Evolutionary conservation across 1,284 basidiomycete genomes (phyloP).

Genomic region (Ganoderma sinense): DNA sequence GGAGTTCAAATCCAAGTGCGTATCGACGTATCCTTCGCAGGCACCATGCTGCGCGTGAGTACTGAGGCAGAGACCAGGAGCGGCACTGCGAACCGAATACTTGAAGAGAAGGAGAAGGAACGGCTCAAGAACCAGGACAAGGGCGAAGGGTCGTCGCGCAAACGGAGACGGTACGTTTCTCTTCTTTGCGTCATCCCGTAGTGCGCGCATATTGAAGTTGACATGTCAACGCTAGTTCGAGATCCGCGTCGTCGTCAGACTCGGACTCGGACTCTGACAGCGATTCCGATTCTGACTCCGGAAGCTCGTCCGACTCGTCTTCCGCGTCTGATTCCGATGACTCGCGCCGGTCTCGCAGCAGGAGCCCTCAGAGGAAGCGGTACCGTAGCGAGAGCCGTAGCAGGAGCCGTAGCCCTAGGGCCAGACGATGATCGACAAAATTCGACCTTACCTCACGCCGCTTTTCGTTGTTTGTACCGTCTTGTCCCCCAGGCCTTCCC

Average conservation of each 20-base stretch:
- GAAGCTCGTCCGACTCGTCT: constrained; percentile 40
- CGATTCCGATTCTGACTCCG: constrained; percentile 49
- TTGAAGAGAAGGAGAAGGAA: constrained; percentile 78
- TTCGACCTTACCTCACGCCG: neutral
- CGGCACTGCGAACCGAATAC: constrained; percentile 76
- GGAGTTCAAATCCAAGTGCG: constrained; percentile 81
- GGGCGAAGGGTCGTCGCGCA: constrained; percentile 54
- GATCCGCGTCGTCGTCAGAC: constrained; percentile 32
- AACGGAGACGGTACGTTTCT: constrained; percentile 55
- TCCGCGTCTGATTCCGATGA: constrained; percentile 49
- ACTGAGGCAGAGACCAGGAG: constrained; percentile 45
- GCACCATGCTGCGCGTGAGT: neutral
- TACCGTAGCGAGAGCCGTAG: constrained; percentile 33
- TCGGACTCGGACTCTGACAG: constrained; percentile 41
- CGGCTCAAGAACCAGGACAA: constrained; percentile 54
- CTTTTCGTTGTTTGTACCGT: neutral
- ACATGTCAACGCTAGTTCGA: constrained; percentile 31
- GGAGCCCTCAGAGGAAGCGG: constrained; percentile 44
- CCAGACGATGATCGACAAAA: constrained; percentile 16
- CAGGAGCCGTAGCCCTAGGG: constrained; percentile 28
- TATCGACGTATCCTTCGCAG: constrained; percentile 37
- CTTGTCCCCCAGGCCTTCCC: neutral
- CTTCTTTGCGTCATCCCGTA: constrained; percentile 4
- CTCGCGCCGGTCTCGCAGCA: constrained; percentile 48
- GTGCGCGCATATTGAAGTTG: constrained; percentile 8